These are phyloP conservation scores for Backusella parvicylindrica DNA, from an alignment of 192 early-diverging fungal genomes.

Conservation along the genomic window DNA sequence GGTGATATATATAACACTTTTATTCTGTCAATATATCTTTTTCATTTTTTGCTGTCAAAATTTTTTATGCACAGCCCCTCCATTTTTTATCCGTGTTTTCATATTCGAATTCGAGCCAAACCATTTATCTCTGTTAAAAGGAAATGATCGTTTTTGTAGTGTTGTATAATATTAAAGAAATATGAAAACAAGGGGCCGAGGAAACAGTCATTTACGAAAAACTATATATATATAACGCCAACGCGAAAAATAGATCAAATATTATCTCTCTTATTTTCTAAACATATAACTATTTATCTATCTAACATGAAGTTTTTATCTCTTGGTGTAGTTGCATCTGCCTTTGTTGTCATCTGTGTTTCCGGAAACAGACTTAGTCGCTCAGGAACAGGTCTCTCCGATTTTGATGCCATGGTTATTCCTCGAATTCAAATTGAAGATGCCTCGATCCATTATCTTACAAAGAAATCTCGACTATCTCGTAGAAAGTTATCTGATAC, in stretches of 20 bases:
- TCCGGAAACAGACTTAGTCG: background rate
- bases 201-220: background rate
- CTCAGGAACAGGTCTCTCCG: background rate
- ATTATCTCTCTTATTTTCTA: background rate
- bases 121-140: background rate
- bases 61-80: background rate
- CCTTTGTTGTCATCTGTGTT: background rate
- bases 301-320: background rate
- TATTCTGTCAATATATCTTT: background rate
- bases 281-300: background rate
- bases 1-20: background rate
- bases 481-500: background rate
- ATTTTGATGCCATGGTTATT: background rate
- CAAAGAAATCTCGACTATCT: background rate
- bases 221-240: background rate
- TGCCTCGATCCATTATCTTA: background rate
- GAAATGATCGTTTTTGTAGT: background rate
- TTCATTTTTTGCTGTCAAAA: background rate
- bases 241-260: background rate
- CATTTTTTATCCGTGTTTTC: constrained; percentile 1
- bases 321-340: background rate
- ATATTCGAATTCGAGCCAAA: background rate
- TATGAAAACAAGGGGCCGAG: background rate
- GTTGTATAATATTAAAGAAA: background rate
- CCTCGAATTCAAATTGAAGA: background rate